Base-by-base conservation (phyloP, 352 stramenopile genomes). In the Aphanomyces invadans region DNA sequence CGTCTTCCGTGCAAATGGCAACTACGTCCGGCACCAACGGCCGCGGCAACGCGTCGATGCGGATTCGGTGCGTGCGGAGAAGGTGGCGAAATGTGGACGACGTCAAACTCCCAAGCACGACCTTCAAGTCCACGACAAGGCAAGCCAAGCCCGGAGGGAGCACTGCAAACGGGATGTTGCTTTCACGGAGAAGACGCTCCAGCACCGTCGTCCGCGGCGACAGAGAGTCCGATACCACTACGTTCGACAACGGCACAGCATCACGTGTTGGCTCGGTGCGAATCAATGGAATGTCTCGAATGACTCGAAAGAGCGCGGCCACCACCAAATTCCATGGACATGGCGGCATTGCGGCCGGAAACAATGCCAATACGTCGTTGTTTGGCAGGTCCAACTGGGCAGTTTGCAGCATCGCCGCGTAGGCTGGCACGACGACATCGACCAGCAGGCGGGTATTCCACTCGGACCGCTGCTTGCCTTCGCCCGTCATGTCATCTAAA, bases 401-500 rank as follows among this genome's bases (percentile, higher is more conserved):
- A 73, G 80, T 69, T 15, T 86, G 29, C 11, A 93, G 65, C 33
- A 93, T 88, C 1, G 71, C 74, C 29, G 87, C 68, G 63, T 93
- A 93, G 17, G 84, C 81, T 38, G 82, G 82, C 17, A 81, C 84
- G n/a, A 89, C 78, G 1, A 81, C 84, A 73, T 93, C 84, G 23
- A 72, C 65, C 23, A 93, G 72, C 7, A 93, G 63, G 32, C 69
- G 81, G 23, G 68, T 65, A 62, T 93, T 93, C 84, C 82, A 93
- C 44, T 89, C 76, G 4, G 84, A 93, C 1, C 84, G 76, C 2
- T 89, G 69, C 65, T 89, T 88, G 36, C 82, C 82, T 70, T 93
- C 82, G 51, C 84, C 84, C 45, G 77, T 80, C 77, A 93, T 85
- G 55, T 90, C 84, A 49, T 93, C 84, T 69, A 66, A n/a, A n/a